These are phyloP conservation scores for Didymella keratinophila DNA, from an alignment of 2,329 filamentous ascomycete species.

Conservation along the genomic window DNA sequence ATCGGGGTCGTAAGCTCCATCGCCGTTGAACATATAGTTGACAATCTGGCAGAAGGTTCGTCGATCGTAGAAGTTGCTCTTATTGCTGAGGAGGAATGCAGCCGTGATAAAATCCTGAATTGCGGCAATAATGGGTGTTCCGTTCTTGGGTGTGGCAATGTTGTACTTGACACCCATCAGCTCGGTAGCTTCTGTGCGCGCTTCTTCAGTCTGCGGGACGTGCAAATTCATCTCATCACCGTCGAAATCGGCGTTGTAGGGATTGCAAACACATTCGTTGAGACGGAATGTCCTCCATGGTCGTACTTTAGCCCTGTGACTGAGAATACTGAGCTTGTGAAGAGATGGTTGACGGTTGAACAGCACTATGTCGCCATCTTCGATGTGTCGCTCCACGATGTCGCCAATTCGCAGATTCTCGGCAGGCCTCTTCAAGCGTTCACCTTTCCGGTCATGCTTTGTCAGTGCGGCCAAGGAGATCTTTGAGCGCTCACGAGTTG, in stretches of 20 bases:
- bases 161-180: slow-evolving; percentile 99
- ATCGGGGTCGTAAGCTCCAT: slow-evolving; percentile 58
- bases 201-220: slow-evolving; percentile 97
- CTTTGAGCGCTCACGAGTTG: slow-evolving; percentile 64
- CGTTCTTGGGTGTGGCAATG: slow-evolving; percentile 93
- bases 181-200: slow-evolving; percentile 90
- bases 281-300: slow-evolving; percentile 96
- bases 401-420: slow-evolving; percentile 81
- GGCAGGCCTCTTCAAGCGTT: slow-evolving; percentile 75
- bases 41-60: slow-evolving; percentile 89
- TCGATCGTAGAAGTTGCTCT: slow-evolving; percentile 91
- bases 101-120: slow-evolving; percentile 99
- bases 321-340: slow-evolving; percentile 98
- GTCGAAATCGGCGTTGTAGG: slow-evolving; percentile 99
- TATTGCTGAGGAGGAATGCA: slow-evolving; percentile 87
- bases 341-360: slow-evolving; percentile 98
- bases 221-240: slow-evolving; percentile 99
- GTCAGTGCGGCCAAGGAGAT: slow-evolving; percentile 70
- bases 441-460: slow-evolving; percentile 51
- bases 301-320: slow-evolving; percentile 89
- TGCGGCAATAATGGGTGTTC: slow-evolving; percentile 97
- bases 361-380: slow-evolving; percentile 93
- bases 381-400: slow-evolving; percentile 90
- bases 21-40: slow-evolving; percentile 89
- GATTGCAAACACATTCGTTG: slow-evolving; percentile 97